Conservation (phyloP, 2,329 filamentous ascomycete species). For the Nothophoma quercina region DNA sequence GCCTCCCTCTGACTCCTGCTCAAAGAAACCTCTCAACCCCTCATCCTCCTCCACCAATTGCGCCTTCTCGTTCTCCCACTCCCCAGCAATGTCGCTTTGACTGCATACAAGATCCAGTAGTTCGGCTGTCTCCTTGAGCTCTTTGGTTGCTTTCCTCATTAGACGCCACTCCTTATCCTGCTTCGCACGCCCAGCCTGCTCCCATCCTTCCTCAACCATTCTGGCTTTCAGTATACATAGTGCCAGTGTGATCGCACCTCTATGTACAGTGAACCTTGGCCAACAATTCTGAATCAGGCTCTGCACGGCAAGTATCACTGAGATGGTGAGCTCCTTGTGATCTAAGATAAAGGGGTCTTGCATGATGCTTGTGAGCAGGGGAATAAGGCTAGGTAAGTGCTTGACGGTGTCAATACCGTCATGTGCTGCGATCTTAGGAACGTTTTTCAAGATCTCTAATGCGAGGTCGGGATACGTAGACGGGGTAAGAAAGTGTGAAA, state of each 20-base stretch:
- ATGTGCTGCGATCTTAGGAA: slow-evolving; percentile 59
- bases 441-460: slow-evolving; percentile 62
- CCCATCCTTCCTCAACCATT: slow-evolving; percentile 29
- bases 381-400: slow-evolving; percentile 74
- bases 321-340: slow-evolving; percentile 61
- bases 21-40: slow-evolving; percentile 22
- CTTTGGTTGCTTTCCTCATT: background rate
- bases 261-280: slow-evolving; percentile 71
- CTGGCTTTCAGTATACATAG: slow-evolving; percentile 53
- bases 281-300: slow-evolving; percentile 69
- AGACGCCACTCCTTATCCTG: slow-evolving; percentile 6
- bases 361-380: slow-evolving; percentile 70
- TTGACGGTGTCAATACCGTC: slow-evolving; percentile 71
- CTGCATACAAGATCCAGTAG: slow-evolving; percentile 39
- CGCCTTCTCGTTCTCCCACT: slow-evolving; percentile 28
- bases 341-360: slow-evolving; percentile 72
- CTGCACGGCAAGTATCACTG: slow-evolving; percentile 63
- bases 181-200: slow-evolving; percentile 26
- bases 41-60: slow-evolving; percentile 13
- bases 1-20: too few relatives aligned
- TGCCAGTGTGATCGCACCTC: slow-evolving; percentile 69
- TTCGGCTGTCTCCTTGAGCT: slow-evolving; percentile 32
- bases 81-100: slow-evolving; percentile 18
- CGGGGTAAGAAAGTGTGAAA: slow-evolving; percentile 61
- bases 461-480: slow-evolving; percentile 65